Conservation (phyloP, 768 basidiomycete species). For the Serendipita indica region DNA sequence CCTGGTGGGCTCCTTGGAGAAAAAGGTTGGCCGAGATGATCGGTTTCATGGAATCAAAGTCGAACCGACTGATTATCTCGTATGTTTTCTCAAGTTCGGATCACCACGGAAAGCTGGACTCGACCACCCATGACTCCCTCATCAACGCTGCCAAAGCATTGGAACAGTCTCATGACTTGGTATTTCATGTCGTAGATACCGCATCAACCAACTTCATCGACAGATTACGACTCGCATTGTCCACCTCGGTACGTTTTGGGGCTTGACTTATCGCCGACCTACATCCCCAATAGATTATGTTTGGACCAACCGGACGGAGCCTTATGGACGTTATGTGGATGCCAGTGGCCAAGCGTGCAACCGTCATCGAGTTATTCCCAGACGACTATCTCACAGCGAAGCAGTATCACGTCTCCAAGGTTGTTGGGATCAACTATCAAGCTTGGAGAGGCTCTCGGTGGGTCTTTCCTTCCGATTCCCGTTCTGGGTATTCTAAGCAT, state of each 20-base stretch:
- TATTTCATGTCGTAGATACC: neutral
- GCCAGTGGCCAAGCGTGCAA: neutral
- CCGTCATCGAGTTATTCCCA: neutral
- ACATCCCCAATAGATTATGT: neutral
- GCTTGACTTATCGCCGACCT: neutral
- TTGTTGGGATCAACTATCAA: neutral
- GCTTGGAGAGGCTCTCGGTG: neutral
- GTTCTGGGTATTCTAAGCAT: neutral
- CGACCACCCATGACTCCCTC: neutral
- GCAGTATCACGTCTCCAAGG: neutral
- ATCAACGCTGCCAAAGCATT: too few species aligned
- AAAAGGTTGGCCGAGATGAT: neutral
- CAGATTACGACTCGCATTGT: neutral
- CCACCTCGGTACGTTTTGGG: neutral
- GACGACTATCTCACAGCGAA: neutral
- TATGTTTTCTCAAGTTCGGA: too few species aligned
- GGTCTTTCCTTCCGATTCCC: neutral
- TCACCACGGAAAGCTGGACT: too few species aligned
- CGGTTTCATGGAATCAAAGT: neutral
- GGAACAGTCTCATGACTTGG: neutral
- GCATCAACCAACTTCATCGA: neutral
- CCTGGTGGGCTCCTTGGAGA: slow-evolving; percentile 4
- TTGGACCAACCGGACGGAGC: neutral
- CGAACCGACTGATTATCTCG: neutral
- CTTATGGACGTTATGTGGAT: neutral